Conservation (phyloP, 163 green algal genomes). For the Scenedesmus sp. region DNA sequence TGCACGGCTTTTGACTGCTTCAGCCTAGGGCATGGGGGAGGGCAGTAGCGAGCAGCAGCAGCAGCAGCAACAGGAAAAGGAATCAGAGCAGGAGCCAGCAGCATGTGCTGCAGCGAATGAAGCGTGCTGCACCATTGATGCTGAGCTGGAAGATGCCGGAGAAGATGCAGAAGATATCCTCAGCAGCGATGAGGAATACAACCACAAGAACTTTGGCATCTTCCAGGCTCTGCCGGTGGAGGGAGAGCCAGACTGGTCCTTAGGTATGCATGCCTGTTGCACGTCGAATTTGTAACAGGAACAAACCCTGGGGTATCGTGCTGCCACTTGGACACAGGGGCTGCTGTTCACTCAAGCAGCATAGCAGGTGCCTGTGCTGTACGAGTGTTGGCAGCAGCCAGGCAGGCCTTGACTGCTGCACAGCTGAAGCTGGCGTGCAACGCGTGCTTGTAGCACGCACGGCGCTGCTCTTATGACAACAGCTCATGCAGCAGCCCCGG, state of each 20-base stretch:
- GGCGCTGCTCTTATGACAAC: neutral
- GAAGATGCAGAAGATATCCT: conserved; percentile 16
- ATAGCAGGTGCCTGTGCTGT: neutral
- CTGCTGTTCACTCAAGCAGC: neutral
- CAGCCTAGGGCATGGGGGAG: neutral
- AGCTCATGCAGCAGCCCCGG: neutral
- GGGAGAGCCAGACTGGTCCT: conserved; percentile 48
- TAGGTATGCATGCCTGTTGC: conserved; percentile 14
- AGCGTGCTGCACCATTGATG: neutral
- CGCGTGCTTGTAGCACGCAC: neutral
- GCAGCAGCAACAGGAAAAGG: conserved; percentile 1
- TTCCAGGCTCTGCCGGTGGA: conserved; percentile 55
- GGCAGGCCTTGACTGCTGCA: neutral
- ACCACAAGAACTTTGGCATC: conserved; percentile 57
- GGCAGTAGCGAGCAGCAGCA: neutral
- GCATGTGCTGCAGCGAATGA: neutral
- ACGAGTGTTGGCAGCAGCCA: neutral
- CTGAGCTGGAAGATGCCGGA: neutral
- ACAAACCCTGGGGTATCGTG: no score
- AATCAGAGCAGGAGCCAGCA: neutral
- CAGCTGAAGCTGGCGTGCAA: neutral
- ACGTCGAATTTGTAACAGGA: no score
- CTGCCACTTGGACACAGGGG: neutral
- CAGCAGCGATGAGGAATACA: conserved; percentile 53
- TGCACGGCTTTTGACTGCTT: neutral